These are phyloP conservation scores for Boletus tylopilopsis DNA, from an alignment of 768 basidiomycete species.

Conservation along the genomic window DNA sequence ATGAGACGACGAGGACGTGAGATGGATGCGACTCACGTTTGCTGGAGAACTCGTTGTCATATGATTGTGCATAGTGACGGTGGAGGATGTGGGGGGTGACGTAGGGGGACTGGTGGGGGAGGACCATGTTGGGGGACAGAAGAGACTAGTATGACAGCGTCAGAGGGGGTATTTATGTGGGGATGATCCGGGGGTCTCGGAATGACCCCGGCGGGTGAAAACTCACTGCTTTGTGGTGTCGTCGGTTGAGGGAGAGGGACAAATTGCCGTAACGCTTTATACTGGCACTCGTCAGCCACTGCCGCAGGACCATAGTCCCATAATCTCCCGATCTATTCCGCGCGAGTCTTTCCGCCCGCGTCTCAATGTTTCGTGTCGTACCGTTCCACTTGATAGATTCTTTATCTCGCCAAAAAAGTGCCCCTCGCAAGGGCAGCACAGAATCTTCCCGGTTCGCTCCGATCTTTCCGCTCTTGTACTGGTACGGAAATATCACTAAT, in stretches of 20 bases:
- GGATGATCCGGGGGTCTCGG: slow-evolving; percentile 28
- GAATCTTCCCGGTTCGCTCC: slow-evolving; percentile 17
- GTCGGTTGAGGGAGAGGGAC: not conserved
- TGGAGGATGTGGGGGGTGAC: slow-evolving; percentile 88
- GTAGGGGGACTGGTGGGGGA: slow-evolving; percentile 73
- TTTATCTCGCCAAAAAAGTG: not conserved
- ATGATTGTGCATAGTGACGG: slow-evolving; percentile 76
- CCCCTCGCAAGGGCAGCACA: not conserved
- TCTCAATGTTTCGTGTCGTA: not conserved
- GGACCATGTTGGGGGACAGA: slow-evolving; percentile 50
- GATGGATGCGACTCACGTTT: slow-evolving; percentile 44
- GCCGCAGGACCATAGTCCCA: slow-evolving; percentile 29
- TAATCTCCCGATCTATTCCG: slow-evolving; percentile 26
- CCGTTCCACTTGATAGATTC: not conserved
- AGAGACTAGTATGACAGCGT: not conserved
- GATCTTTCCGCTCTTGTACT: slow-evolving; percentile 5
- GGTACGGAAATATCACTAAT: not conserved
- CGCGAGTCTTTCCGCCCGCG: slow-evolving; percentile 20
- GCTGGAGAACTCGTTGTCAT: slow-evolving; percentile 58
- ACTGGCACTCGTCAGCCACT: slow-evolving; percentile 21
- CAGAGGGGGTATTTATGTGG: slow-evolving; percentile 7
- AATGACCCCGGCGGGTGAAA: slow-evolving; percentile 3
- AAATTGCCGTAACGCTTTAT: slow-evolving; percentile 22
- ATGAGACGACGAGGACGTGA: slow-evolving; percentile 9
- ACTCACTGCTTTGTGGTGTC: slow-evolving; percentile 24